Evolutionary conservation across 805 yeast genomes (phyloP), one percentile per base, ranked within the genome.

Genomic region (Spathaspora passalidarum): DNA sequence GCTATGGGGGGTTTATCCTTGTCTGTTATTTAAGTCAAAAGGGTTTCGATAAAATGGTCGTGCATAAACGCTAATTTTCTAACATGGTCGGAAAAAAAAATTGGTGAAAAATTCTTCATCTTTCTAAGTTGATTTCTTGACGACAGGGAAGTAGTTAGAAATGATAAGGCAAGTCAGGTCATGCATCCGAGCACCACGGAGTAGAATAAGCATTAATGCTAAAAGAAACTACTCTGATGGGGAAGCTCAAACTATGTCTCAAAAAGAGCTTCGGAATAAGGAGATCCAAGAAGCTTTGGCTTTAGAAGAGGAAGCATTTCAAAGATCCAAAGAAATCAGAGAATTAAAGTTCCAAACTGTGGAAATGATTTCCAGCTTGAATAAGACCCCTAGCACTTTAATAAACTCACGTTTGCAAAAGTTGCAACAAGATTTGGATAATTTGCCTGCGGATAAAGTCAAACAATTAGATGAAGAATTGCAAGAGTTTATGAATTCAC

Each of bases 281-380:
- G 72, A 70, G n/a, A 49, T 71, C 38, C 72, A 73, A 1, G 74
- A 69, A 48, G 74, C 75, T 1, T 56, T 68, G n/a, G 74, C 75
- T 6, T 58, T 61, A 46, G 76, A 71, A 45, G 74, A 69, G 57
- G 74, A 66, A 48, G 66, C 64, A n/a, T 52, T 60, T 29, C 63
- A 66, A 14, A 63, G 52, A 42, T 64, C 67, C 34, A 67, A 66
- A 47, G 59, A 62, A 17, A 52, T 70, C 37, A 57, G 70, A 17
- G 68, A 68, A 48, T 58, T 66, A 46, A 64, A 60, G 46, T 49
- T 53, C 16, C 47, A 55, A 32, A 61, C 73, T 2, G 52, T 48
- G 13, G 56, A 54, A 4, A 51, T 60, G 42, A 62, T 72, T n/a
- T 45, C 57, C 5, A 52, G 59, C 10, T 64, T 72, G 47, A 71